A percentile compares a stretch with the other conserved stretches of the same genome.
Conservation (phyloP, 2,329 filamentous ascomycete genomes). For the Fusarium napiforme region DNA sequence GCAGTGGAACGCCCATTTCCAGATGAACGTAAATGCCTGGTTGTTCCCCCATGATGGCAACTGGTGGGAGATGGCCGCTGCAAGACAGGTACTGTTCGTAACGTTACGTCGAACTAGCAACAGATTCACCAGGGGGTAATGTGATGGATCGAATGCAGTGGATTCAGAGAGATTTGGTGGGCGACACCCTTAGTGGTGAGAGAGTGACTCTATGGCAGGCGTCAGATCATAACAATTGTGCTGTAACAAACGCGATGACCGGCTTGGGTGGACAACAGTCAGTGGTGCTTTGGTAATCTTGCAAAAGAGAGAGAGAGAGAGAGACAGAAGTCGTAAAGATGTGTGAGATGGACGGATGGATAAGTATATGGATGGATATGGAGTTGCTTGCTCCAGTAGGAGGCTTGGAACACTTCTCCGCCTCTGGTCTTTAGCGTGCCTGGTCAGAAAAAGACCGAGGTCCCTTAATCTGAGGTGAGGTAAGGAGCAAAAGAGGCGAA, state of each 20-base stretch:
- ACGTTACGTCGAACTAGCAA: neutral
- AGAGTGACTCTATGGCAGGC: neutral
- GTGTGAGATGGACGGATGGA: conserved; percentile 15
- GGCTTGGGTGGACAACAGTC: neutral
- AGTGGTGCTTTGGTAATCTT: neutral
- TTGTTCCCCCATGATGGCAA: conserved; percentile 41
- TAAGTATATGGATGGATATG: conserved; percentile 1
- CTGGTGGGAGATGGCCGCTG: neutral
- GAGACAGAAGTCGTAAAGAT: conserved; percentile 1
- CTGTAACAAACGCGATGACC: neutral
- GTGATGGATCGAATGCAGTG: neutral
- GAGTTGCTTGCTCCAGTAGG: conserved; percentile 9
- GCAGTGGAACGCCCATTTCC: conserved; percentile 64
- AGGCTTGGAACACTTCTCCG: conserved; percentile 36
- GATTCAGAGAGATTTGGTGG: neutral
- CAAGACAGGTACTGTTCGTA: neutral
- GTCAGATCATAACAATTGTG: neutral
- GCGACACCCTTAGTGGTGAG: neutral
- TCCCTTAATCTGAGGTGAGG: conserved; percentile 21
- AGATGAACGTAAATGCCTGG: conserved; percentile 59
- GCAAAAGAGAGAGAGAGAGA: neutral
- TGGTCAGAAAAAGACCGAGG: conserved; percentile 11
- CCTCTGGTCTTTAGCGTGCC: conserved; percentile 20
- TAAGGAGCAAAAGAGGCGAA: conserved; percentile 16
- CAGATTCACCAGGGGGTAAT: neutral